Evolutionary conservation across 441 rosid genomes (phyloP), one percentile per base, ranked within the genome.

Genomic region (Erysimum pusillum): DNA sequence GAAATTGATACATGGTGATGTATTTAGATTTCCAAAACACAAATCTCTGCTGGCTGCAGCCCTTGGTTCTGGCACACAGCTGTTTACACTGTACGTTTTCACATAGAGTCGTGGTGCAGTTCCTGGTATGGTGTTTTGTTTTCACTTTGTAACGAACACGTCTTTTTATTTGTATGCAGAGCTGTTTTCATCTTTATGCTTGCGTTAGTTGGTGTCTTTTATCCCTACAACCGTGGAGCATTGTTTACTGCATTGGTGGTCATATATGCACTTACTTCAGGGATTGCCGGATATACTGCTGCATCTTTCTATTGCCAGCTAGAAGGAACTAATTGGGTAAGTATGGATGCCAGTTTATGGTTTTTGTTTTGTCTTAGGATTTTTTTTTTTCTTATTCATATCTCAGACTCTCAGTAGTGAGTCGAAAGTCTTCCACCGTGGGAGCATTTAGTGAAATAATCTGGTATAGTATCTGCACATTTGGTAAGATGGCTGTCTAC

Each of bases 1-100:
- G 90, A 86, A 84, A 54, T 73, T 81, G 76, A 81, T 84, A 38
- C 90, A 86, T 44, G 88, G 84, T 57, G 88, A 86, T 73, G 87
- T 85, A 18, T 86, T 85, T 48, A 78, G 88, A 73, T 86, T 79
- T 54, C 87, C 90, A 0, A 78, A 83, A 72, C 67, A 71, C 69
- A 83, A 83, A 75, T 86, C 88, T 17, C 22, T 86, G 49, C 59
- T 86, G 39, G 83, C 88, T 42, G 90, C 88, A 7, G 84, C 90
- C 18, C 79, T 86, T 67, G 90, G 90, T 57, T 84, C 82, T 67
- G 88, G 90, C 41, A 83, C 87, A 46, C 90, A 87, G 59, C 65
- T 83, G 18, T 82, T 87, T 78, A 69, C 83, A 13, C 78, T 85
- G 88, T 85, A 81, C 65, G 88, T 83, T 32, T 65, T 36, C 25